These are phyloP conservation scores for Ulmus americana DNA, from an alignment of 331 rosid genomes.

Conservation along the genomic window DNA sequence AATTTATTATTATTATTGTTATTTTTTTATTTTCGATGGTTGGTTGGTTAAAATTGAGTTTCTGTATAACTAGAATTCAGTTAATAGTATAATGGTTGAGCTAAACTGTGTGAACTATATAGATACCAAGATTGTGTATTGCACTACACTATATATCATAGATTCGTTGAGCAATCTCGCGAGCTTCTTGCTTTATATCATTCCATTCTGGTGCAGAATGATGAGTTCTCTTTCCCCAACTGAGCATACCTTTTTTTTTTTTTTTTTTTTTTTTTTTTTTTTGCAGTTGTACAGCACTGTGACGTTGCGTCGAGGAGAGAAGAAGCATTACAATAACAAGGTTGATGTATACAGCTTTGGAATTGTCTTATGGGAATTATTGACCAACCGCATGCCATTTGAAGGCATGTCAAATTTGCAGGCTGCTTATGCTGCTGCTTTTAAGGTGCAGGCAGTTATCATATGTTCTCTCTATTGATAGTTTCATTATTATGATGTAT, in stretches of 20 bases:
- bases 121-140: neutral
- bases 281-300: constrained; percentile 92
- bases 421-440: constrained; percentile 99
- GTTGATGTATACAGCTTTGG: constrained; percentile 99
- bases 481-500: neutral
- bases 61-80: neutral
- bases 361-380: constrained; percentile 87
- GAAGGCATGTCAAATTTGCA: constrained; percentile 99
- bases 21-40: neutral
- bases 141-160: neutral
- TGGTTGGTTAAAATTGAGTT: neutral
- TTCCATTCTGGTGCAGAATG: neutral
- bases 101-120: neutral
- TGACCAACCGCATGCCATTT: constrained; percentile 97
- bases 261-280: neutral
- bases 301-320: constrained; percentile 92
- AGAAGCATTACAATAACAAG: constrained; percentile 94
- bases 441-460: constrained; percentile 53
- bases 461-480: constrained; percentile 13
- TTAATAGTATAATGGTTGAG: neutral
- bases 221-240: constrained; percentile 2
- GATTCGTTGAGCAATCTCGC: neutral
- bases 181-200: neutral
- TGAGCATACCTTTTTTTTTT: constrained; percentile 1
- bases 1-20: too few relatives aligned